A percentile compares a stretch with the other conserved stretches of the same genome.
These are phyloP conservation scores for Fusarium aywerte DNA, from an alignment of 2,329 filamentous ascomycete genomes.

Conservation along the genomic window DNA sequence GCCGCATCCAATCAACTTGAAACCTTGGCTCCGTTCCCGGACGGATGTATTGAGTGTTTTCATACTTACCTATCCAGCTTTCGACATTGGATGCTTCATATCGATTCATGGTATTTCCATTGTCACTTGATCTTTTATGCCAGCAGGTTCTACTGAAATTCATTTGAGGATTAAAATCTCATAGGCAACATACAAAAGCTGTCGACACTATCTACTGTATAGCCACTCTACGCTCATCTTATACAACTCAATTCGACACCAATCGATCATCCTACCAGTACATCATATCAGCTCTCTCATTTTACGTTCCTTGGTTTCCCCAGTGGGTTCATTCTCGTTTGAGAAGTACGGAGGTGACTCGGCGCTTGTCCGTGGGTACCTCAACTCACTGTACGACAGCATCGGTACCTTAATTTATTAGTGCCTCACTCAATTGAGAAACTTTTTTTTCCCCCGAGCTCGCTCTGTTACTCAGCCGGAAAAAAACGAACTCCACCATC, in stretches of 20 bases:
- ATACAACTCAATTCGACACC: background rate
- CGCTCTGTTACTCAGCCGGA: conserved; percentile 39
- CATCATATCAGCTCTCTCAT: conserved; percentile 2
- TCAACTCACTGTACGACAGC: conserved; percentile 1
- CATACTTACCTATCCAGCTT: conserved; percentile 13
- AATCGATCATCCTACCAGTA: background rate
- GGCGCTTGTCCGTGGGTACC: conserved; percentile 36
- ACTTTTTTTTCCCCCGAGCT: conserved; percentile 25
- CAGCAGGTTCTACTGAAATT: background rate
- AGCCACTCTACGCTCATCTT: background rate
- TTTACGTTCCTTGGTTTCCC: background rate
- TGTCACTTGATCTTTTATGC: background rate
- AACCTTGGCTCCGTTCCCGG: conserved; percentile 25
- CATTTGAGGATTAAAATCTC: background rate
- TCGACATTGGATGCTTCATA: background rate
- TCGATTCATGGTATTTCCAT: background rate
- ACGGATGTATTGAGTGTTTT: background rate
- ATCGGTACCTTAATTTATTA: conserved; percentile 20
- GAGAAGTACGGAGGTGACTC: conserved; percentile 22
- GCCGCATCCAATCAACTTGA: conserved; percentile 19
- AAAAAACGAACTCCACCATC: conserved; percentile 39
- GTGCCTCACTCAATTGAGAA: conserved; percentile 36
- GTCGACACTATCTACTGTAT: background rate
- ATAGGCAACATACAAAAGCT: background rate
- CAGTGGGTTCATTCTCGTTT: conserved; percentile 11